These are phyloP conservation scores for Sutorius eximius DNA, from an alignment of 1,284 basidiomycete species.

Conservation along the genomic window DNA sequence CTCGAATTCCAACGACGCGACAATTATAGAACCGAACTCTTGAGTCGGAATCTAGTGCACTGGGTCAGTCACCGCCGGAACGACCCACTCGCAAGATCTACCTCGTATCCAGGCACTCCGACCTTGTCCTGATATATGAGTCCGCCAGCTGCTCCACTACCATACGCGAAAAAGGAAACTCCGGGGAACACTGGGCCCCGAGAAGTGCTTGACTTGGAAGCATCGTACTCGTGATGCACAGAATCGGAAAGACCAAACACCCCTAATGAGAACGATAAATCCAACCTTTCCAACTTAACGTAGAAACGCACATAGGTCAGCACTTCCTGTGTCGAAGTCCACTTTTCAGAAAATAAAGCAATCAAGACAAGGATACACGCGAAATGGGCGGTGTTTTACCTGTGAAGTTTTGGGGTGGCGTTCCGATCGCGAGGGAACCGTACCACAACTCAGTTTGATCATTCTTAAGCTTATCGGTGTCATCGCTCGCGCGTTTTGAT, in stretches of 20 bases:
- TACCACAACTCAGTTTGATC: constrained; percentile 26
- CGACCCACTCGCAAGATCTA: constrained; percentile 8
- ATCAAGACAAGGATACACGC: neutral
- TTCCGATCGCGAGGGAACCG: constrained; percentile 42
- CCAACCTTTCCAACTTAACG: no score
- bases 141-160: constrained; percentile 29
- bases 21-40: constrained; percentile 33
- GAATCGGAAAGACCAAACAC: constrained; percentile 37
- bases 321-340: constrained; percentile 42
- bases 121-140: constrained; percentile 30
- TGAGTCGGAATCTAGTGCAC: constrained; percentile 35
- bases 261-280: constrained; percentile 27
- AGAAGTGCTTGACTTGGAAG: constrained; percentile 27
- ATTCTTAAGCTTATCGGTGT: constrained; percentile 25
- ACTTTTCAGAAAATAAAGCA: constrained; percentile 23
- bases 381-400: constrained; percentile 11
- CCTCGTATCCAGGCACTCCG: constrained; percentile 10
- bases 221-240: constrained; percentile 34
- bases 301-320: constrained; percentile 21
- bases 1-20: neutral
- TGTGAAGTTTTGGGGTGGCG: constrained; percentile 34
- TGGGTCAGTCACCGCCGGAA: neutral
- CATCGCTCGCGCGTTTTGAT: constrained; percentile 6
- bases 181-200: constrained; percentile 1
- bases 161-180: constrained; percentile 23